These are phyloP conservation scores for Zymoseptoria brevis DNA, from an alignment of 2,329 filamentous ascomycete genomes.

Conservation along the genomic window DNA sequence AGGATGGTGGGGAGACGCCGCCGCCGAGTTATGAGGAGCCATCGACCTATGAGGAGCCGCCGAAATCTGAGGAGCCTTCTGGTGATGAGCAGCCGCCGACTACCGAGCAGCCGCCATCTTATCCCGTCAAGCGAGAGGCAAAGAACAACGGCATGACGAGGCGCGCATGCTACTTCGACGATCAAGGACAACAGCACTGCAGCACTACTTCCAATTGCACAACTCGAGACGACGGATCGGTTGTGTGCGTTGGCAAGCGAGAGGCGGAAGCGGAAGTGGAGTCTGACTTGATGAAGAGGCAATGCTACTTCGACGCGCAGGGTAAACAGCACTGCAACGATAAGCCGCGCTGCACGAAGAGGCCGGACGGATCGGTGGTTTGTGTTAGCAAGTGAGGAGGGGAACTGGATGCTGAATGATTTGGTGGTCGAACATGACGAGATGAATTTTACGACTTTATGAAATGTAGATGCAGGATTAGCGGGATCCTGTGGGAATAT, in stretches of 20 bases:
- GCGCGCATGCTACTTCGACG: slow-evolving; percentile 7
- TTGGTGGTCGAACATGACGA: background rate
- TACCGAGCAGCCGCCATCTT: background rate
- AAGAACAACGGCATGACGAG: background rate
- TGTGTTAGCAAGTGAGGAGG: slow-evolving; percentile 2
- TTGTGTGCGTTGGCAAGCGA: slow-evolving; percentile 2
- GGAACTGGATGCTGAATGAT: background rate
- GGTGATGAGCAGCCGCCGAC: too few species aligned
- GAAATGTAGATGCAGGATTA: background rate
- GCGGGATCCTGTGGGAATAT: background rate
- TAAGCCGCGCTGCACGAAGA: background rate
- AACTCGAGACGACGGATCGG: slow-evolving; percentile 1
- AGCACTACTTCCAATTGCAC: slow-evolving; percentile 1
- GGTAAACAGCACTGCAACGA: slow-evolving; percentile 3
- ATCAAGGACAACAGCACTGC: slow-evolving; percentile 1
- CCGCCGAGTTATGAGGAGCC: background rate
- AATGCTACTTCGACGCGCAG: slow-evolving; percentile 6
- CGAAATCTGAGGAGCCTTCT: too few species aligned
- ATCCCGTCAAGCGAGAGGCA: background rate
- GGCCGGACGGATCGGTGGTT: slow-evolving; percentile 3
- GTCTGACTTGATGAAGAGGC: slow-evolving; percentile 1
- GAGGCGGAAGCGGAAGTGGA: background rate
- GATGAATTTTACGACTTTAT: background rate
- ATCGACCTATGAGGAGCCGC: background rate
- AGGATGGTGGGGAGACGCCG: slow-evolving; percentile 1